phyloP scores from a whole-genome alignment of 371 early-diverging fungal genomes.

The Paramicrosporidium saccamoebae region DNA sequence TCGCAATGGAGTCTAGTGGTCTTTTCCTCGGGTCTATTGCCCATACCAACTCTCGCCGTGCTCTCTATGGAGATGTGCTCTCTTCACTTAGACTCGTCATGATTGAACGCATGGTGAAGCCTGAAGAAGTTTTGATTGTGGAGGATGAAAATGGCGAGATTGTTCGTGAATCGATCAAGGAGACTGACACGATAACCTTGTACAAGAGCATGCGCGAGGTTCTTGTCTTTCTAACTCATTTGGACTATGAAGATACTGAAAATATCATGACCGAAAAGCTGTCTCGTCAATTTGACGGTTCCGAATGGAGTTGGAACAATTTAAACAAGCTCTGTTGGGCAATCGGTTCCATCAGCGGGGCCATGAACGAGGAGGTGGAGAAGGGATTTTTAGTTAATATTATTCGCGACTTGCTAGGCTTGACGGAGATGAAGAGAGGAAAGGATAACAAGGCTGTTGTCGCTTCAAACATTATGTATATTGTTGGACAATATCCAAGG shows the following conservation, averaged over 20 bases:
- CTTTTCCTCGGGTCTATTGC: no score
- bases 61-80: conserved; percentile 37
- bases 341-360: conserved; percentile 87
- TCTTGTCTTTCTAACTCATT: conserved; percentile 79
- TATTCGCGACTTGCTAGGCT: conserved; percentile 74
- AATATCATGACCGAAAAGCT: conserved; percentile 74
- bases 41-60: conserved; percentile 10
- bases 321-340: conserved; percentile 97
- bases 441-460: conserved; percentile 98
- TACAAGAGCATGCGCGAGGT: conserved; percentile 95
- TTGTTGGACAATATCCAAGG: conserved; percentile 93
- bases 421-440: conserved; percentile 75
- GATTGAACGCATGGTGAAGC: conserved; percentile 87
- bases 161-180: conserved; percentile 87
- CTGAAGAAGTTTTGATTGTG: conserved; percentile 90
- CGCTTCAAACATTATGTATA: conserved; percentile 98
- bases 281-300: conserved; percentile 56
- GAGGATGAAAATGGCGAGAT: conserved; percentile 99
- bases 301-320: conserved; percentile 81
- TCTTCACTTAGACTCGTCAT: conserved; percentile 51
- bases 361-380: conserved; percentile 82
- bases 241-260: conserved; percentile 71
- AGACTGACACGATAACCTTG: conserved; percentile 86
- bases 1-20: no score
- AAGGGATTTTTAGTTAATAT: conserved; percentile 88